Percentiles rank a stretch among this genome's conserved stretches.
Conservation (phyloP, 2,329 filamentous ascomycete species). For the Tympanopsis confertula region DNA sequence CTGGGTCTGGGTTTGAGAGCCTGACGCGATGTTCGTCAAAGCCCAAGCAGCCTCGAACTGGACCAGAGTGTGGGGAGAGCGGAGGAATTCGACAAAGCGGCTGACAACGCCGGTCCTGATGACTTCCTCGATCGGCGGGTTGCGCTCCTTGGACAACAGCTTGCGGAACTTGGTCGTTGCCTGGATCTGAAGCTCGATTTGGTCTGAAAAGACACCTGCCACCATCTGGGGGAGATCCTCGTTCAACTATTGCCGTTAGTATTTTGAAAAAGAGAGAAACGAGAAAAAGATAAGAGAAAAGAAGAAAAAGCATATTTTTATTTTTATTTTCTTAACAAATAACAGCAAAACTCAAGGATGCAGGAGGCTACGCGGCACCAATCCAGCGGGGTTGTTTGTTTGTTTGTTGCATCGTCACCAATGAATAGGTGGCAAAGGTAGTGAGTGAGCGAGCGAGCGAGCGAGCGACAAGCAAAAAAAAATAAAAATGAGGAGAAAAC, state of each 20-base stretch:
- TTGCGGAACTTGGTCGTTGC: conserved; percentile 98
- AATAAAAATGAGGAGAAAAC: no score
- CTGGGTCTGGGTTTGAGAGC: conserved; percentile 92
- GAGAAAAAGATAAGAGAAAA: conserved; percentile 5
- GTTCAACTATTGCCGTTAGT: conserved; percentile 58
- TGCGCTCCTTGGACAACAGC: conserved; percentile 94
- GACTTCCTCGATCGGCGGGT: conserved; percentile 96
- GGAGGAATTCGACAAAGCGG: conserved; percentile 96
- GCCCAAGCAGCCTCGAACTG: conserved; percentile 99
- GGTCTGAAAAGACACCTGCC: conserved; percentile 91
- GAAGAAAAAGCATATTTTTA: conserved; percentile 5
- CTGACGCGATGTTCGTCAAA: conserved; percentile 96
- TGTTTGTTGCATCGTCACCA: no score
- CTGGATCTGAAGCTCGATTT: conserved; percentile 94
- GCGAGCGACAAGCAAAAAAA: no score
- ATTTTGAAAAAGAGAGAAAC: not conserved
- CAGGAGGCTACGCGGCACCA: no score
- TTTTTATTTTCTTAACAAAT: no score
- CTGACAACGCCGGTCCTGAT: conserved; percentile 97
- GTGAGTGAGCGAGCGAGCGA: no score
- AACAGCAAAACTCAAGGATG: no score
- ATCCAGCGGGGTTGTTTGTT: no score
- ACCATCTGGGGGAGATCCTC: conserved; percentile 99
- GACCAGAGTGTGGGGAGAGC: conserved; percentile 92
- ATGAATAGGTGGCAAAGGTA: no score